Conservation (phyloP, 2,329 filamentous ascomycete species). For the Alternaria gaisen region DNA sequence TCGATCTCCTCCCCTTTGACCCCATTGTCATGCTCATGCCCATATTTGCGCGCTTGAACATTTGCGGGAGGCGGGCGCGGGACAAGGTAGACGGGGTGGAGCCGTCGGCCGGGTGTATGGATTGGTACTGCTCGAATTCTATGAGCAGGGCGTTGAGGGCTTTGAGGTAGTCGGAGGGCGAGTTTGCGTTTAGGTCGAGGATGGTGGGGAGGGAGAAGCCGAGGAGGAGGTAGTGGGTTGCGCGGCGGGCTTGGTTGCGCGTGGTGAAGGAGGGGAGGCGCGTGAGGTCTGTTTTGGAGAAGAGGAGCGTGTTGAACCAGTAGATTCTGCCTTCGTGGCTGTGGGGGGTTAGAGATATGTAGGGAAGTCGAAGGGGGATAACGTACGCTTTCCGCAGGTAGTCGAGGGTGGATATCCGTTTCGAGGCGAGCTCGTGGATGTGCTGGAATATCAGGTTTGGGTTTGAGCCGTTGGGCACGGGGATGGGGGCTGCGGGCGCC, state of each 20-base stretch:
- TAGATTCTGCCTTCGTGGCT: constrained; percentile 94
- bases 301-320: constrained; percentile 98
- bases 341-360: constrained; percentile 22
- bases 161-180: constrained; percentile 84
- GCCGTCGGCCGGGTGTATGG: constrained; percentile 81
- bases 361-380: neutral
- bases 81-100: constrained; percentile 73
- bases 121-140: constrained; percentile 95
- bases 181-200: constrained; percentile 84
- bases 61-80: constrained; percentile 72
- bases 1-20: constrained; percentile 58
- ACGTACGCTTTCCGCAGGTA: constrained; percentile 90
- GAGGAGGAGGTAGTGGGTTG: constrained; percentile 91
- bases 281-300: constrained; percentile 80
- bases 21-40: constrained; percentile 48
- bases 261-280: constrained; percentile 87
- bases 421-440: constrained; percentile 85
- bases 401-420: constrained; percentile 92
- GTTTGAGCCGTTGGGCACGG: constrained; percentile 53
- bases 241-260: constrained; percentile 84
- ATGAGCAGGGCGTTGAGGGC: constrained; percentile 83
- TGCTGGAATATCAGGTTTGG: constrained; percentile 68
- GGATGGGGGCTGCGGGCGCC: constrained; percentile 39
- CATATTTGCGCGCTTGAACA: constrained; percentile 58
- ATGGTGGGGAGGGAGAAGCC: constrained; percentile 90